A percentile compares a stretch with the other conserved stretches of the same genome.
phyloP scores from a whole-genome alignment of 2,329 filamentous ascomycete genomes.

The Nemania sp. region DNA sequence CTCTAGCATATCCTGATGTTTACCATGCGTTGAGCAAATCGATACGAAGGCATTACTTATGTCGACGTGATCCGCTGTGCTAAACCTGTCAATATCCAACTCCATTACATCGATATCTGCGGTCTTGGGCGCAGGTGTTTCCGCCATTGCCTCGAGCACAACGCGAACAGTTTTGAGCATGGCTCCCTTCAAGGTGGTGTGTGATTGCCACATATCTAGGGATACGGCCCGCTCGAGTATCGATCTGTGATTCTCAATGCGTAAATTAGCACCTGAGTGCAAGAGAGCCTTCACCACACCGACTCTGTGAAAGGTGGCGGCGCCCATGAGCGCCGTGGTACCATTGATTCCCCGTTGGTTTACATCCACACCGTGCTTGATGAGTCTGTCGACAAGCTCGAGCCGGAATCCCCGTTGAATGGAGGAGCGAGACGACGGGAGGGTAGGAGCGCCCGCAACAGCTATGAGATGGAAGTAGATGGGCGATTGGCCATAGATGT shows the following conservation, averaged over 20 bases:
- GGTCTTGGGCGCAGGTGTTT: neutral
- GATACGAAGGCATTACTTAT: slow-evolving; percentile 11
- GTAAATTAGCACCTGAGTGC: slow-evolving; percentile 24
- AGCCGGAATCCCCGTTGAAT: slow-evolving; percentile 18
- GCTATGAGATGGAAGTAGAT: slow-evolving; percentile 21
- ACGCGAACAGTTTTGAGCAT: slow-evolving; percentile 25
- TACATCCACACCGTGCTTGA: slow-evolving; percentile 25
- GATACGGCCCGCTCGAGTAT: slow-evolving; percentile 16
- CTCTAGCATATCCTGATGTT: slow-evolving; percentile 28
- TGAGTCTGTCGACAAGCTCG: slow-evolving; percentile 28
- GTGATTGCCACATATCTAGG: neutral
- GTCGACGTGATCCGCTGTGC: neutral
- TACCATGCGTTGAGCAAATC: neutral
- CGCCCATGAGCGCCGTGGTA: slow-evolving; percentile 18
- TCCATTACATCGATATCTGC: neutral
- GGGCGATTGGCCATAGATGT: neutral
- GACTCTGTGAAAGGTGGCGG: slow-evolving; percentile 26
- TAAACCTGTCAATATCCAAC: neutral
- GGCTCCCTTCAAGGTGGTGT: slow-evolving; percentile 1
- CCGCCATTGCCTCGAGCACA: slow-evolving; percentile 26
- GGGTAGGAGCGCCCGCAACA: slow-evolving; percentile 23
- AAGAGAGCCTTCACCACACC: slow-evolving; percentile 28
- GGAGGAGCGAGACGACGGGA: slow-evolving; percentile 22
- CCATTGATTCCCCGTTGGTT: slow-evolving; percentile 6
- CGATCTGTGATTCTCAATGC: neutral